Base-by-base conservation (phyloP, 2,329 filamentous ascomycete species). In the Parafenestella ontariensis region DNA sequence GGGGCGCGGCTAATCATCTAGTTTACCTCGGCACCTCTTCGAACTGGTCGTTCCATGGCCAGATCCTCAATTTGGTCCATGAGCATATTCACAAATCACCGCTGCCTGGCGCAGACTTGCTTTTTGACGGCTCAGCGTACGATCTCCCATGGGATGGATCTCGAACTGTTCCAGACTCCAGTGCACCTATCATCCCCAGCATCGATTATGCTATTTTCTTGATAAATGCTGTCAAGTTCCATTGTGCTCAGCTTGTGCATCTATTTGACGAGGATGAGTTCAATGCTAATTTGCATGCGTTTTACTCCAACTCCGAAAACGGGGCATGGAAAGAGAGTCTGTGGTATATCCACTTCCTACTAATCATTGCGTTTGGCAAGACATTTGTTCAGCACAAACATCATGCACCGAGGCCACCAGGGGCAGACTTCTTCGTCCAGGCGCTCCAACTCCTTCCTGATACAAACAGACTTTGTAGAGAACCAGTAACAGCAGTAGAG, bases 391-490 rank as follows among this genome's bases (percentile, higher is more conserved):
- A 78, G 23, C 75, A 74, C 34, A 64, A 76, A 29, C 51, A 62
- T 29, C 58, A 59, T 8, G 46, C 47, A 52, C 58, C 58, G 11
- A 54, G 70, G 2, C 82, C 82, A 0, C 77, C 81, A 0, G 83
- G 83, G 0, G 75, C 77, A 0, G 79, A 96, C 85, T 56, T 80
- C 79, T 66, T 88, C 85, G 64, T 91, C 88, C 66, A 91, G 70
- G 62, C 87, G 79, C 56, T 82, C 74, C 61, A 86, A 62, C 68
- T 82, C 78, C 69, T 88, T 80, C 66, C 85, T 70, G 54, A 78
- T 45, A 62, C 77, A 62, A 54, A 79, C 66, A 65, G 77, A 72
- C 56, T 71, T 62, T 82, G 74, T 24, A 69, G 72, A 17, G 75
- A 83, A 18, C 78, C 82, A 0, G 66, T 83, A 1, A 65, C 78